Conservation (phyloP, 805 yeast genomes). For the Crinitomyces ghanaensis region DNA sequence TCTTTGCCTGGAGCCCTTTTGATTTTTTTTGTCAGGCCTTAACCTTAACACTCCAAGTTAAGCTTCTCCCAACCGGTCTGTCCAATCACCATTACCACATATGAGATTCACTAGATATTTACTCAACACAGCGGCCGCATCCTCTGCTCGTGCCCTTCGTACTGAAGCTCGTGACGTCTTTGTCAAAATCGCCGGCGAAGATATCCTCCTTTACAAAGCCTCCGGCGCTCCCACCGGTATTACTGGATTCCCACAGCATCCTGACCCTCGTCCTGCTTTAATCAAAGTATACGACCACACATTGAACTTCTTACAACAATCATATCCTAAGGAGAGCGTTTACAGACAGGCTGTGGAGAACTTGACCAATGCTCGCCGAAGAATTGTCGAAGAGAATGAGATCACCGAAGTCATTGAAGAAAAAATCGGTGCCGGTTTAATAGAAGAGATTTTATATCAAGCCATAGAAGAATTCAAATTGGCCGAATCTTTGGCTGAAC, state of each 20-base stretch:
- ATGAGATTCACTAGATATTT: constrained; percentile 11
- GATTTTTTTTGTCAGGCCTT: too few relatives aligned
- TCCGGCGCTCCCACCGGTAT: constrained; percentile 59
- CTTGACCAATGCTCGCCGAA: constrained; percentile 57
- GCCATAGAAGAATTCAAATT: constrained; percentile 70
- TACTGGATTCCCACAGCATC: constrained; percentile 68
- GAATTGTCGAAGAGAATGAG: constrained; percentile 52
- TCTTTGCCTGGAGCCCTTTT: too few relatives aligned
- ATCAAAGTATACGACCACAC: constrained; percentile 62
- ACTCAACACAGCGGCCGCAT: constrained; percentile 5
- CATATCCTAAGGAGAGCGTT: constrained; percentile 62
- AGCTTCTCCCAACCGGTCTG: too few relatives aligned
- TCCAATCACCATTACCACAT: too few relatives aligned
- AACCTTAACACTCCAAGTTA: too few relatives aligned
- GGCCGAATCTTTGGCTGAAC: constrained; percentile 52
- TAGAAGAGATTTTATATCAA: constrained; percentile 73
- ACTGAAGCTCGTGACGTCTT: constrained; percentile 5
- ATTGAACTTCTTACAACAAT: constrained; percentile 40
- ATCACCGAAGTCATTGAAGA: constrained; percentile 56
- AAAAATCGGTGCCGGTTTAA: constrained; percentile 69
- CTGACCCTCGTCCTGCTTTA: constrained; percentile 73
- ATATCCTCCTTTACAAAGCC: constrained; percentile 6
- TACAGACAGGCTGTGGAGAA: constrained; percentile 66
- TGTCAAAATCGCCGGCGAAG: constrained; percentile 4
- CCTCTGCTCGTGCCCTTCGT: too few relatives aligned